Evolutionary conservation across 345 rosid genomes (phyloP), one percentile per base, ranked within the genome.

Genomic region (Ceriops tagal): DNA sequence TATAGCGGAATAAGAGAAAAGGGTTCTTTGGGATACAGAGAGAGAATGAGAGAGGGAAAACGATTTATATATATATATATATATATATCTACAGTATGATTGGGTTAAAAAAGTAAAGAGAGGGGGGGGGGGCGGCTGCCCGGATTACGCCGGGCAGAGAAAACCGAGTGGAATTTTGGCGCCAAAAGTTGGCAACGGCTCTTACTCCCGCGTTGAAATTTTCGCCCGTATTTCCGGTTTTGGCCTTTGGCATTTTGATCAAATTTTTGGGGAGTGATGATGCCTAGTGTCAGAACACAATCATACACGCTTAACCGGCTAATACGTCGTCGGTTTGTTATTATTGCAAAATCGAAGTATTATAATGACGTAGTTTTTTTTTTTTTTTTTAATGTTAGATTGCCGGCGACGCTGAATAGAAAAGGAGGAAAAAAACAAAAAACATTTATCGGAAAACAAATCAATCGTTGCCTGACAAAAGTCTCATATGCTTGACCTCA

Each of bases 121-220:
- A 13, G 21, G 46, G 73, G 52, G 71, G 72, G 46, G 73, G 52
- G 71, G 72, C 76, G 77, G 79, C 81, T 74, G 79, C 84, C 84
- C 84, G 79, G 68, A 55, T 69, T 52, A 34, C 30, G 6, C 10
- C 77, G 84, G 84, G 81, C 81, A 71, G 79, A 65, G 5, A 57
- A 52, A 58, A 62, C 43, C 58, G 65, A 31, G 53, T 47, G 64
- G 52, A 35, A 37, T 64, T 77, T 81, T 78, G 82, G 84, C 82
- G 79, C 82, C 71, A 75, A 78, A 66, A 55, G 10, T 64, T 47
- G 18, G 58, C 82, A 81, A 81, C 84, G 84, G 84, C 82, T 81
- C 80, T 70, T 64, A 75, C 78, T 81, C 84, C 84, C 82, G 84
- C 84, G 57, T 51, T 51, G 0, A 15, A 49, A 70, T 15, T 43